Percentiles rank a stretch among this genome's conserved stretches.
Conservation (phyloP, 495 filamentous ascomycete genomes). For the Parachaetomium inaequale region DNA sequence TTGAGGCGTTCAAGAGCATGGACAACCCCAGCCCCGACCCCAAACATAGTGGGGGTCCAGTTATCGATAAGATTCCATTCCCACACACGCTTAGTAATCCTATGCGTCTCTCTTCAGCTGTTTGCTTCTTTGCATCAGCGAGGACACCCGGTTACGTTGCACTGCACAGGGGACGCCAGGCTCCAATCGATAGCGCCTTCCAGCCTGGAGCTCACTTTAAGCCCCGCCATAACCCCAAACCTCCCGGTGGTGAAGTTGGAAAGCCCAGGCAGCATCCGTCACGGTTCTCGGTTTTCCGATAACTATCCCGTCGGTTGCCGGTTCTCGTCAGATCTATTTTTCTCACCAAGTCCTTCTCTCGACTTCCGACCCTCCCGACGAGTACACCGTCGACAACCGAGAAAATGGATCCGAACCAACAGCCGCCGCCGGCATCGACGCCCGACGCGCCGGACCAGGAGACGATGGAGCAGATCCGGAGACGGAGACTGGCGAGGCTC, state of each 20-base stretch:
- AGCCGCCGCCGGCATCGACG: conserved; percentile 22
- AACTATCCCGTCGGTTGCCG: neutral
- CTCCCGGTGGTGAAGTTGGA: neutral
- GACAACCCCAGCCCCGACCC: too few species aligned
- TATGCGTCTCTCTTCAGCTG: neutral
- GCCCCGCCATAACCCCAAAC: conserved; percentile 24
- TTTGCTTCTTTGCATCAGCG: neutral
- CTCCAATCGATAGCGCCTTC: conserved; percentile 12
- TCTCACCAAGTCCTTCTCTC: too few species aligned
- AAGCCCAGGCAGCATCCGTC: conserved; percentile 11
- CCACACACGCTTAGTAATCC: neutral
- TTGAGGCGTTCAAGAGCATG: too few species aligned
- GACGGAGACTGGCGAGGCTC: conserved; percentile 42
- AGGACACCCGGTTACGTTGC: neutral
- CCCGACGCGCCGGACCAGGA: conserved; percentile 35
- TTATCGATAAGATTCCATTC: neutral
- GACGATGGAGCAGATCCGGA: conserved; percentile 41
- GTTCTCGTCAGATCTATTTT: neutral
- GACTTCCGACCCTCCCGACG: neutral
- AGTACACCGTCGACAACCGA: neutral
- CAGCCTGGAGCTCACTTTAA: conserved; percentile 13
- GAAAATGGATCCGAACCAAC: conserved; percentile 33
- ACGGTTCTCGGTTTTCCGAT: neutral
- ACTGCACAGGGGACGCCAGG: conserved; percentile 1
- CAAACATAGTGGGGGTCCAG: neutral